Evolutionary conservation across 179 eudicot species (phyloP), one percentile per base, ranked within the genome.

Genomic region (Dionaea muscipula): DNA sequence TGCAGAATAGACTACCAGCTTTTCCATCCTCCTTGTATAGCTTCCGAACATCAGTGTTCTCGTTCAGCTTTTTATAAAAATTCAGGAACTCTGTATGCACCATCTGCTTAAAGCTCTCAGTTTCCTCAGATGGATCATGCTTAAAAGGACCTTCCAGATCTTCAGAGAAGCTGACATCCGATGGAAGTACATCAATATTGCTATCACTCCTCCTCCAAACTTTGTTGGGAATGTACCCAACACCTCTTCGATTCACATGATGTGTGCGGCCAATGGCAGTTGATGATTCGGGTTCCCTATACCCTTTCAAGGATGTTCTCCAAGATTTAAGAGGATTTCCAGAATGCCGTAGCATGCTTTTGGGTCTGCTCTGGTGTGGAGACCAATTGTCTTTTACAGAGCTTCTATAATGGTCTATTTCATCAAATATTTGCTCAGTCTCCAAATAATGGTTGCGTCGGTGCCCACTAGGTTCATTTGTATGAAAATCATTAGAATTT

Each of bases 1-100:
- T 62, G 81, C 86, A 81, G 69, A 65, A 71, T 69, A 81, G 66
- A 71, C 71, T 70, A 70, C 86, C 86, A 39, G 77, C 78, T 50
- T 60, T 68, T 56, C 86, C 86, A 61, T 78, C 75, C 63, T 71
- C 81, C 69, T 68, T 73, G 61, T 78, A 81, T 13, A 68, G 71
- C 65, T 56, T 81, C 36, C 70, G 68, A 45, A 57, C 63, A 60
- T 51, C 67, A 26, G 68, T 57, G 35, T 68, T 78, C 50, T 67
- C 81, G 59, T 78, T 81, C 70, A 81, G 53, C 68, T 64, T 75
- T 67, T 75, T 78, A 28, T 72, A 62, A 61, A 65, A 81, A 19
- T 53, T 58, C 44, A 81, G 61, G 63, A 73, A 81, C 39, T 69
- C 61, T 4, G 52, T 49, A 25, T 66, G 62, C 20, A 81, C 73